phyloP scores from a whole-genome alignment of 2,329 filamentous ascomycete species.

The Arthrobotrys musiformis region DNA sequence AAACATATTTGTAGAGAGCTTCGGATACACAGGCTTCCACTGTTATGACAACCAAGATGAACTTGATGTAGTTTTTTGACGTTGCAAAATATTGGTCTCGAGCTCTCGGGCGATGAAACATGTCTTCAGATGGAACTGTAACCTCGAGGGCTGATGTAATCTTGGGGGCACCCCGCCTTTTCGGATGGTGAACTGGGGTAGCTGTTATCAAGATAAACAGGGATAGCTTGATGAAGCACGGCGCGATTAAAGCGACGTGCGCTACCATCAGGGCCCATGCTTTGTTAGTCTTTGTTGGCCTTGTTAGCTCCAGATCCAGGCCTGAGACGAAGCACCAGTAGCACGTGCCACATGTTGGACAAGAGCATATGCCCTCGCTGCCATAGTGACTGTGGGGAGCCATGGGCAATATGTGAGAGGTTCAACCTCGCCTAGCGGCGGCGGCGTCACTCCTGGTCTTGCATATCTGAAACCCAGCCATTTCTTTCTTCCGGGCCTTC shows the following conservation, averaged over 20 bases:
- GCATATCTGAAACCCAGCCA: constrained; percentile 45
- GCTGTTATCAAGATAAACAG: not conserved
- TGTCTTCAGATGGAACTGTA: not conserved
- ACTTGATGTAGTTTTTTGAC: not conserved
- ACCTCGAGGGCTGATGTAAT: not conserved
- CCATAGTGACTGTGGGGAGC: not conserved
- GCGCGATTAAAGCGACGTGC: not conserved
- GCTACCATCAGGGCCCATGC: not conserved
- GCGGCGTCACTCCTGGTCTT: constrained; percentile 35
- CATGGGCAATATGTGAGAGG: not conserved
- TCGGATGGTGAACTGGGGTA: not conserved
- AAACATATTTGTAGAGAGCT: constrained; percentile 23
- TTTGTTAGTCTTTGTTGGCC: constrained; percentile 34
- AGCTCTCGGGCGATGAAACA: constrained; percentile 4
- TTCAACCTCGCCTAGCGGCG: not conserved
- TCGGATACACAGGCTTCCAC: constrained; percentile 16
- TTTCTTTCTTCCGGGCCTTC: constrained; percentile 18
- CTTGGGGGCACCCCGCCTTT: too few species aligned
- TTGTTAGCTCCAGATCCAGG: not conserved
- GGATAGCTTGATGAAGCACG: not conserved
- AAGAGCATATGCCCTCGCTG: constrained; percentile 9
- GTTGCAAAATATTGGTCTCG: constrained; percentile 19
- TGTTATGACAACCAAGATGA: constrained; percentile 41
- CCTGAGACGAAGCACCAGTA: not conserved
- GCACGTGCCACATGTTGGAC: constrained; percentile 46